phyloP scores from a whole-genome alignment of 2,329 filamentous ascomycete species.

The Exophiala sideris region DNA sequence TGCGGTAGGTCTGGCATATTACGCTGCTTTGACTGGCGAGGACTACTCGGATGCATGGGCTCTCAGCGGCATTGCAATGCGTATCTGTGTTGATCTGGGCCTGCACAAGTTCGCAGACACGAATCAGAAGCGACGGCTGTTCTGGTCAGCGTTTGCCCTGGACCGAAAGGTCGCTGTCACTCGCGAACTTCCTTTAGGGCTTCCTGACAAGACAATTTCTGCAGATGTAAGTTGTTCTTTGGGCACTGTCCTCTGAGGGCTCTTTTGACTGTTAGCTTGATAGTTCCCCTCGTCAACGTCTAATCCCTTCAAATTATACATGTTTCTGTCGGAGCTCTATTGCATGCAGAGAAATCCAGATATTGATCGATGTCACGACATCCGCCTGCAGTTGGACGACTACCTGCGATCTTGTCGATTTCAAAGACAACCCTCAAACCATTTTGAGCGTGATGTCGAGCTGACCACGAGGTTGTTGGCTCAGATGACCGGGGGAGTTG shows the following conservation, averaged over 20 bases:
- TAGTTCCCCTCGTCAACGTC: not conserved
- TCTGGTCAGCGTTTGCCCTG: not conserved
- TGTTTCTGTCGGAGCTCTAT: not conserved
- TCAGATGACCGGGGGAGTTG: not conserved
- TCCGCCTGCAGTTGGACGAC: not conserved
- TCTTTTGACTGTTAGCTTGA: not conserved
- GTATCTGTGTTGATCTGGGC: not conserved
- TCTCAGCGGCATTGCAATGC: not conserved
- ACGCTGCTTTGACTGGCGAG: not conserved
- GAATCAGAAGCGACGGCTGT: not conserved
- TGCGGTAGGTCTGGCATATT: not conserved
- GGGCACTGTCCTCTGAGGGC: not conserved
- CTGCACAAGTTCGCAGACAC: not conserved
- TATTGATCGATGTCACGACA: not conserved
- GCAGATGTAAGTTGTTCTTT: not conserved
- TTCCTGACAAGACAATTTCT: not conserved
- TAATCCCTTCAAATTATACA: not conserved
- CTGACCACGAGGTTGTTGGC: not conserved
- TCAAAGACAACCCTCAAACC: not conserved
- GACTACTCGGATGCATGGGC: not conserved
- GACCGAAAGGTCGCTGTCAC: not conserved
- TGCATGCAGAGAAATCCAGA: not conserved
- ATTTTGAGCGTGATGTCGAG: not conserved
- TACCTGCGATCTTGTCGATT: not conserved
- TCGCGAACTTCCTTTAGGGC: not conserved